Percentiles rank a stretch among this genome's conserved stretches.
Evolutionary conservation across 257 asterid genomes (phyloP).

Genomic region (Solanum paucissectum): DNA sequence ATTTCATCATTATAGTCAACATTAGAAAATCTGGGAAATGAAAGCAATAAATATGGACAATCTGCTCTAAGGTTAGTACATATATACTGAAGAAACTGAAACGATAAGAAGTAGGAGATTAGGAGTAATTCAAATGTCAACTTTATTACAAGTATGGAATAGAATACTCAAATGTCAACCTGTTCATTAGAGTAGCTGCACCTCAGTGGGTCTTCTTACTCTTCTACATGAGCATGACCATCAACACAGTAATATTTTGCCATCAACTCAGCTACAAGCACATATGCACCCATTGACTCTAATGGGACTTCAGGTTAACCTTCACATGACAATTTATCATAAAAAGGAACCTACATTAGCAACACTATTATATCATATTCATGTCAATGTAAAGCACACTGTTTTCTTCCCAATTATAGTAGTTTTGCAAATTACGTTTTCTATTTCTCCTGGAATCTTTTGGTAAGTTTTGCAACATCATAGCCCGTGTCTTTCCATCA

Average conservation of each 20-base stretch:
- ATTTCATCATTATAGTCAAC: not conserved
- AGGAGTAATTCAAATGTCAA: not conserved
- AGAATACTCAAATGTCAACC: not conserved
- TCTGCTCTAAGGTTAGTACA: not conserved
- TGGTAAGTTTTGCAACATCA: conserved; percentile 66
- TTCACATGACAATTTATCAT: not conserved
- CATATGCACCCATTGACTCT: not conserved
- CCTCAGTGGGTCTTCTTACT: not conserved
- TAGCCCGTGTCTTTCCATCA: conserved; percentile 86
- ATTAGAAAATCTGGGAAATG: not conserved
- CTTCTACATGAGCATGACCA: not conserved
- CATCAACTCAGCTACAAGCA: not conserved
- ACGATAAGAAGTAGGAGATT: not conserved
- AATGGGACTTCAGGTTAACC: not conserved
- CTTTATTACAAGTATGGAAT: not conserved
- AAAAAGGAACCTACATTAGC: not conserved
- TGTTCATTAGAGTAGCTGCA: not conserved
- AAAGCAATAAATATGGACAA: not conserved
- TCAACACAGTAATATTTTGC: not conserved
- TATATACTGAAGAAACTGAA: not conserved
- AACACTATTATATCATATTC: not conserved
- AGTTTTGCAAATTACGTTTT: not conserved
- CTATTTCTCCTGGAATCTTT: conserved; percentile 16
- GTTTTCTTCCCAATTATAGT: not conserved
- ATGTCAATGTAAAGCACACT: not conserved